phyloP scores from a whole-genome alignment of 2,329 filamentous ascomycete species.

The Monosporascus sp. region DNA sequence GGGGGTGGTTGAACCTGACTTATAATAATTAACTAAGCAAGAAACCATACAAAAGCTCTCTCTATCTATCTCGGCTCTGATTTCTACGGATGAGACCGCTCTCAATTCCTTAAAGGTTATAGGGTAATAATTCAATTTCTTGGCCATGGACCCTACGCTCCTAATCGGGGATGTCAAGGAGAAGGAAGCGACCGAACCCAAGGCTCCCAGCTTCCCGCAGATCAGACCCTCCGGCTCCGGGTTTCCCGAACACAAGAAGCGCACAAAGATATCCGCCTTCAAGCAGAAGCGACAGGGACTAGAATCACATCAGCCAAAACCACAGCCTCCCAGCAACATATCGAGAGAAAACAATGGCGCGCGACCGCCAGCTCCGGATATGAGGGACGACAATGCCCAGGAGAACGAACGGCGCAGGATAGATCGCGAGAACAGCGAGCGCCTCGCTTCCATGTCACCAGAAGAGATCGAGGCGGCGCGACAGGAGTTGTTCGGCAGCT shows the following conservation, averaged over 20 bases:
- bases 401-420: slow-evolving; percentile 66
- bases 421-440: slow-evolving; percentile 73
- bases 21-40: no score
- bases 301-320: slow-evolving; percentile 19
- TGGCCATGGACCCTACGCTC: slow-evolving; percentile 10
- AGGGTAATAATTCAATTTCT: background rate
- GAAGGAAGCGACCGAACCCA: slow-evolving; percentile 54
- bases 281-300: slow-evolving; percentile 57
- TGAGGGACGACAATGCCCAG: slow-evolving; percentile 23
- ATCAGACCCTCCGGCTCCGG: slow-evolving; percentile 57
- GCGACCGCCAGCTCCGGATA: slow-evolving; percentile 7
- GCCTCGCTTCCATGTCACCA: slow-evolving; percentile 71
- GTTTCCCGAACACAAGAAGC: slow-evolving; percentile 85
- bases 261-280: slow-evolving; percentile 69
- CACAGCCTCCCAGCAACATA: slow-evolving; percentile 15
- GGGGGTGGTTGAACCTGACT: no score
- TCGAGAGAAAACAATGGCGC: slow-evolving; percentile 11
- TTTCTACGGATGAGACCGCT: no score
- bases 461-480: slow-evolving; percentile 78
- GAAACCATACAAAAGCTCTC: no score
- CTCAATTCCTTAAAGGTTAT: no score
- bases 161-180: slow-evolving; percentile 76
- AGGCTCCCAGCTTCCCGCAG: slow-evolving; percentile 58
- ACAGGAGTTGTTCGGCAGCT: slow-evolving; percentile 69
- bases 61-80: no score